A percentile compares a stretch with the other conserved stretches of the same genome.
Conservation (phyloP, 106 monocot species). For the Acorus calamus region DNA sequence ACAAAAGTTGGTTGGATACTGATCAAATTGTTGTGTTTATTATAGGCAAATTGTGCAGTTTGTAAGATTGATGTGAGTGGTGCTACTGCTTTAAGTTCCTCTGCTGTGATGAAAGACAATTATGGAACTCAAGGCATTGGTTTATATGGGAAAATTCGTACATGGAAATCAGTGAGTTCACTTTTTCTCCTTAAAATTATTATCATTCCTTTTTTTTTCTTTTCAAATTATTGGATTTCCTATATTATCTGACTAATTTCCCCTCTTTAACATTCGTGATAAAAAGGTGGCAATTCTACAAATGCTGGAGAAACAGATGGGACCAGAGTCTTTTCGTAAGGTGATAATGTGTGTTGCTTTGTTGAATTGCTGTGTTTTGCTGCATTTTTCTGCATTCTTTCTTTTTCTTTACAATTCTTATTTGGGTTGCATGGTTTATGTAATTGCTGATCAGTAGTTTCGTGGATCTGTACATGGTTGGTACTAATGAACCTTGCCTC, state of each 20-base stretch:
- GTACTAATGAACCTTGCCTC: no score
- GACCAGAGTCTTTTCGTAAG: constrained; percentile 96
- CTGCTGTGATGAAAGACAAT: constrained; percentile 49
- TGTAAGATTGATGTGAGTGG: constrained; percentile 74
- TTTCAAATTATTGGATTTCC: not conserved
- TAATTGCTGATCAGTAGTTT: no score
- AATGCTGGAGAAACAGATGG: constrained; percentile 99
- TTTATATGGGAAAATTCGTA: constrained; percentile 78
- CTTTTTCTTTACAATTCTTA: not conserved
- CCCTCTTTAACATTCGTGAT: not conserved
- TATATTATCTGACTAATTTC: not conserved
- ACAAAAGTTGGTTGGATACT: no score
- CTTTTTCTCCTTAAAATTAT: not conserved
- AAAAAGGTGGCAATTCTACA: constrained; percentile 77
- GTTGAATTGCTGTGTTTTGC: not conserved
- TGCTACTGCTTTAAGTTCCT: constrained; percentile 77
- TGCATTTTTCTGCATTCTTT: not conserved
- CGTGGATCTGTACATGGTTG: no score
- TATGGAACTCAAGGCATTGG: constrained; percentile 91
- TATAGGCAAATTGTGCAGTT: constrained; percentile 79
- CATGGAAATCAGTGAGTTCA: constrained; percentile 83
- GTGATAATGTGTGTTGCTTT: constrained; percentile 8
- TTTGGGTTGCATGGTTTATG: no score
- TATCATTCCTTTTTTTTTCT: not conserved
- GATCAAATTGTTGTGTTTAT: not conserved